phyloP scores from a whole-genome alignment of 2,329 filamentous ascomycete species.

The Coniochaeta sp. region DNA sequence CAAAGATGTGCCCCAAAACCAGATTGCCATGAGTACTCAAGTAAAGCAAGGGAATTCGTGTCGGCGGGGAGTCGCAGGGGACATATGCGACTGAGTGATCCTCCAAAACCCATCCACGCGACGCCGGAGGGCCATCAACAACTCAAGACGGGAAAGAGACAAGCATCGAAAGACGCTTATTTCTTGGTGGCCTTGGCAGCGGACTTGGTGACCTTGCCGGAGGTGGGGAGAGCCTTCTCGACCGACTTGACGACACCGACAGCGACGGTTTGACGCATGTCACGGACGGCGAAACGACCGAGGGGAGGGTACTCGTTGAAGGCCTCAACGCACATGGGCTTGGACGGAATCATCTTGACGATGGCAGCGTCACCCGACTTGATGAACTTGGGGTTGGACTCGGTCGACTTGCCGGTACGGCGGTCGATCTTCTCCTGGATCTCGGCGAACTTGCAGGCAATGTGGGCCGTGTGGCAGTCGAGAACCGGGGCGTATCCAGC shows the following conservation, averaged over 20 bases:
- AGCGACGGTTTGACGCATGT: slow-evolving; percentile 87
- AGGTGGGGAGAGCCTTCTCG: slow-evolving; percentile 50
- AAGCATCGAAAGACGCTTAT: slow-evolving; percentile 36
- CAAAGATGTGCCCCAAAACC: slow-evolving; percentile 20
- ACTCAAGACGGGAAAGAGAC: slow-evolving; percentile 3
- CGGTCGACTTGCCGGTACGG: slow-evolving; percentile 97
- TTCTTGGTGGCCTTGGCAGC: slow-evolving; percentile 71
- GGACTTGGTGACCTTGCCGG: slow-evolving; percentile 65
- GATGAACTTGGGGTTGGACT: slow-evolving; percentile 96
- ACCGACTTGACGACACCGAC: slow-evolving; percentile 94
- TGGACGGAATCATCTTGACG: slow-evolving; percentile 99
- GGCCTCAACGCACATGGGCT: slow-evolving; percentile 99
- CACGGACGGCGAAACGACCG: slow-evolving; percentile 99
- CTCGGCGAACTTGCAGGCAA: slow-evolving; percentile 99
- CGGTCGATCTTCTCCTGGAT: slow-evolving; percentile 99
- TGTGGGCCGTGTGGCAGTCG: slow-evolving; percentile 99
- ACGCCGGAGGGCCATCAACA: slow-evolving; percentile 2
- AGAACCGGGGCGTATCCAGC: slow-evolving; percentile 98
- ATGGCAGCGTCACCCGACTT: slow-evolving; percentile 99
- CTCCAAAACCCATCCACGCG: neutral
- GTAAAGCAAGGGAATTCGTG: slow-evolving; percentile 16
- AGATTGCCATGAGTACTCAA: slow-evolving; percentile 20
- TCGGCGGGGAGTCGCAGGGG: slow-evolving; percentile 6
- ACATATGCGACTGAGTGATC: slow-evolving; percentile 2
- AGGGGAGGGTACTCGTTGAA: slow-evolving; percentile 99